Evolutionary conservation across 2,329 filamentous ascomycete species (phyloP).

Genomic region (Hymenoscyphus scutula): DNA sequence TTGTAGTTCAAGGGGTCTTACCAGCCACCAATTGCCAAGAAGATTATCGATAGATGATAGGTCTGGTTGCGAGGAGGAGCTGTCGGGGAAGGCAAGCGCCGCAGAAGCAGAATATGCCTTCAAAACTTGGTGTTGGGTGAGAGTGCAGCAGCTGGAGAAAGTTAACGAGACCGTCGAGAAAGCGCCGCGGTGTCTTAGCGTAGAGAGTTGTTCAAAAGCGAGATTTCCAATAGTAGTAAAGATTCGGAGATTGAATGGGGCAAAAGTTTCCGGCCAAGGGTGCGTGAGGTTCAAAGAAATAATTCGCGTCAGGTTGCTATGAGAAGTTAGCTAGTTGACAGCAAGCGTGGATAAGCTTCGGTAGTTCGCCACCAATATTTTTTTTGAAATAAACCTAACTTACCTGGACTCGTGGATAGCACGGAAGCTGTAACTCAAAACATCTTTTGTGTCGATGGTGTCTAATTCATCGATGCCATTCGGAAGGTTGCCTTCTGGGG

Average conservation of each 20-base stretch:
- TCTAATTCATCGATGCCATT: constrained; percentile 71
- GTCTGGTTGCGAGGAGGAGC: neutral
- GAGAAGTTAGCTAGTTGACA: constrained; percentile 7
- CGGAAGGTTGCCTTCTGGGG: constrained; percentile 82
- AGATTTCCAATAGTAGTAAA: constrained; percentile 69
- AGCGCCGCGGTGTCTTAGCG: constrained; percentile 83
- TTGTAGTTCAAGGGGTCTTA: constrained; percentile 35
- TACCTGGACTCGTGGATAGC: constrained; percentile 93
- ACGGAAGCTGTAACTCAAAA: constrained; percentile 92
- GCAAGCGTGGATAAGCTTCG: neutral
- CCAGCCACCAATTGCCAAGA: constrained; percentile 69
- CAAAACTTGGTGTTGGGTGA: constrained; percentile 47
- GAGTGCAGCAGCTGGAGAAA: constrained; percentile 75
- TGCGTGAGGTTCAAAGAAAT: constrained; percentile 52
- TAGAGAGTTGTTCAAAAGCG: constrained; percentile 78
- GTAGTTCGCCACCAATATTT: no score
- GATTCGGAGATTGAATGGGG: constrained; percentile 44
- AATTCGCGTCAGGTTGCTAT: constrained; percentile 67
- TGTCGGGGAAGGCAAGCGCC: neutral
- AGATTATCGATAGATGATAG: constrained; percentile 24
- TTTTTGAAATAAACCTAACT: constrained; percentile 20
- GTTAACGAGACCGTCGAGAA: constrained; percentile 91
- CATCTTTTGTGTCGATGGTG: constrained; percentile 78
- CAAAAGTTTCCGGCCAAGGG: constrained; percentile 40
- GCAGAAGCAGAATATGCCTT: constrained; percentile 14